Evolutionary conservation across 192 early-diverging fungal genomes (phyloP), one percentile per base, ranked within the genome.

Genomic region (Coemansia sp.): DNA sequence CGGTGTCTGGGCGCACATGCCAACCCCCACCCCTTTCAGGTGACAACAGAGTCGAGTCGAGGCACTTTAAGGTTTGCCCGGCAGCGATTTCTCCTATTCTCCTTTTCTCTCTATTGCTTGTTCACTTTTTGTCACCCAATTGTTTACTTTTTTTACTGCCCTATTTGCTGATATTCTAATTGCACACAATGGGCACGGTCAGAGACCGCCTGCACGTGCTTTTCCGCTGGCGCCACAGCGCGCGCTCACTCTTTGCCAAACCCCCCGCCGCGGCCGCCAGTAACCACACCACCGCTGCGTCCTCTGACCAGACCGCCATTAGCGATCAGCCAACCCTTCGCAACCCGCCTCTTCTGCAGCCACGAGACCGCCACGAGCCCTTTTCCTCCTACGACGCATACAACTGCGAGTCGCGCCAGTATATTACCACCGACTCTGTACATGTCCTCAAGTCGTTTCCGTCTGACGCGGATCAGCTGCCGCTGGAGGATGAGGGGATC

Each of bases 401-500:
- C 51, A 65, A 29, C 39, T 49, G 42, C 61, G 38, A 51, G 11
- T 36, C 56, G 2, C 65, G 72, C 8, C 54, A 58, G 45, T 43
- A 57, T 10, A 46, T 76, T 19, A 50, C 56, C 51, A 62, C 42
- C 9, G 61, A 53, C 0, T 21, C 27, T 2, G 62, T 50, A 1
- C 72, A 48, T 22, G 46, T 76, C 8, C 53, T 54, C 57, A 76
- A 76, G 45, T 68, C 72, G 3, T 64, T 76, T 23, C 48, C 58
- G 4, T 64, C 62, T 4, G 53, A 65, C 26, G 46, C 65, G n/a
- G n/a, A n/a, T n/a, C 43, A 58, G 13, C 10, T 61, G 23, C 65
- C 72, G 23, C 53, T 76, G 13, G 65, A 76, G 22, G 72, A 68
- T 39, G 58, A 65, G 29, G 72, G 72, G 1, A 18, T 76, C 2